phyloP scores from a whole-genome alignment of 208 protist genomes.

The Trypanosomatidae sp. region DNA sequence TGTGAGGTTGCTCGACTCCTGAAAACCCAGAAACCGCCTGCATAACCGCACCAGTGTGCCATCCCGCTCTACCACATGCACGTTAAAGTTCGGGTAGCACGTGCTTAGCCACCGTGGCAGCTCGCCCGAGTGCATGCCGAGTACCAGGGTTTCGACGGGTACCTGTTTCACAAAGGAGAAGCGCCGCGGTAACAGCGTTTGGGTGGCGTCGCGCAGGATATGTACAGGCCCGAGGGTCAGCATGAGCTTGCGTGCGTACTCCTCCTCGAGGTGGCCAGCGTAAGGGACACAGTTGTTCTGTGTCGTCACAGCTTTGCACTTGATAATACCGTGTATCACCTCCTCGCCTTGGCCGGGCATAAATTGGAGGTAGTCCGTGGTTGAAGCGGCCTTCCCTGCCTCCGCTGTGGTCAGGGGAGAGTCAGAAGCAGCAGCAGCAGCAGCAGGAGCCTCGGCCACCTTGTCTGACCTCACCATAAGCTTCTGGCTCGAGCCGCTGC shows the following conservation, averaged over 20 bases:
- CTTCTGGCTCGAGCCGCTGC: conserved; percentile 4
- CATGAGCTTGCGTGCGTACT: conserved; percentile 84
- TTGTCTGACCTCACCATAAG: conserved; percentile 14
- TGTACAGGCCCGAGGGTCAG: conserved; percentile 82
- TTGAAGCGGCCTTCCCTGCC: conserved; percentile 7
- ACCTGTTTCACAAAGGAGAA: conserved; percentile 77
- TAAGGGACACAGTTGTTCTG: conserved; percentile 86
- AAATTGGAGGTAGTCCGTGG: conserved; percentile 60
- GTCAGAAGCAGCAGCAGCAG: background rate
- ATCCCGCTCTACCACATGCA: conserved; percentile 87
- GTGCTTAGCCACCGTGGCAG: conserved; percentile 80
- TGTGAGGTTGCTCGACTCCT: conserved; percentile 71
- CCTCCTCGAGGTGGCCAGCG: conserved; percentile 71
- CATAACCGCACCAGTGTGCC: conserved; percentile 74
- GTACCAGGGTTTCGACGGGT: conserved; percentile 68
- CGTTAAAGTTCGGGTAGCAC: conserved; percentile 82
- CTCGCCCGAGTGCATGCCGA: conserved; percentile 82
- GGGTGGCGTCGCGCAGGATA: conserved; percentile 67
- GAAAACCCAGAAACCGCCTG: conserved; percentile 77
- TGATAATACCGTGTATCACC: conserved; percentile 82
- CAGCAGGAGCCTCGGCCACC: background rate
- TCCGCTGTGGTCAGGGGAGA: background rate
- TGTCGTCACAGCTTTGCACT: conserved; percentile 74
- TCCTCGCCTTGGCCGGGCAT: conserved; percentile 66
- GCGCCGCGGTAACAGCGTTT: conserved; percentile 55